These are phyloP conservation scores for Aspergillus nidulans DNA, from an alignment of 495 filamentous ascomycete genomes.

Conservation along the genomic window DNA sequence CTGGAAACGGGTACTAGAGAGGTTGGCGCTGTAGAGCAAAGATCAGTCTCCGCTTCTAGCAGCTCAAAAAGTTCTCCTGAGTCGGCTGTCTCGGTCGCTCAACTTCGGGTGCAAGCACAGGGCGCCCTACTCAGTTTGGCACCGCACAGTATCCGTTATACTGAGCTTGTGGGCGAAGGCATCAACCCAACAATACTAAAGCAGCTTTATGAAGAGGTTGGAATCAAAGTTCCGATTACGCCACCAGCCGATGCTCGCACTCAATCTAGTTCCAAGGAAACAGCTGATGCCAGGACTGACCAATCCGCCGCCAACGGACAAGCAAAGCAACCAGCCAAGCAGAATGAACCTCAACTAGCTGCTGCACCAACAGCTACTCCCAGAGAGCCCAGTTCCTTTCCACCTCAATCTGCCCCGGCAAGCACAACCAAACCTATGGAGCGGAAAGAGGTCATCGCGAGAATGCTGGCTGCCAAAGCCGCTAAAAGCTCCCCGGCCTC, in stretches of 20 bases:
- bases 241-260: conserved; percentile 4
- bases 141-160: conserved; percentile 60
- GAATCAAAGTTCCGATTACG: conserved; percentile 39
- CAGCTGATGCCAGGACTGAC: neutral
- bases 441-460: conserved; percentile 71
- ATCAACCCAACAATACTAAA: conserved; percentile 59
- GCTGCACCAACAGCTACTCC: neutral
- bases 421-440: conserved; percentile 52
- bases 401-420: conserved; percentile 15
- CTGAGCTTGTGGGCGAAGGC: conserved; percentile 67
- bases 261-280: neutral
- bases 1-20: neutral
- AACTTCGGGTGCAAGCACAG: conserved; percentile 63
- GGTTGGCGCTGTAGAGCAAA: neutral
- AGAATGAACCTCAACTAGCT: neutral
- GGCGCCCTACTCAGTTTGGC: conserved; percentile 62
- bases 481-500: conserved; percentile 26
- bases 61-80: neutral
- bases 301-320: neutral
- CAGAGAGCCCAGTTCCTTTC: conserved; percentile 6
- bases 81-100: conserved; percentile 25
- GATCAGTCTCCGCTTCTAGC: neutral
- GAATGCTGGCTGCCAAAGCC: conserved; percentile 60
- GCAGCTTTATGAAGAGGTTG: conserved; percentile 61
- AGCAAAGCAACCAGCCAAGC: neutral